Conservation (phyloP, 352 stramenopile genomes). For the Phytopythium ostracodes region DNA sequence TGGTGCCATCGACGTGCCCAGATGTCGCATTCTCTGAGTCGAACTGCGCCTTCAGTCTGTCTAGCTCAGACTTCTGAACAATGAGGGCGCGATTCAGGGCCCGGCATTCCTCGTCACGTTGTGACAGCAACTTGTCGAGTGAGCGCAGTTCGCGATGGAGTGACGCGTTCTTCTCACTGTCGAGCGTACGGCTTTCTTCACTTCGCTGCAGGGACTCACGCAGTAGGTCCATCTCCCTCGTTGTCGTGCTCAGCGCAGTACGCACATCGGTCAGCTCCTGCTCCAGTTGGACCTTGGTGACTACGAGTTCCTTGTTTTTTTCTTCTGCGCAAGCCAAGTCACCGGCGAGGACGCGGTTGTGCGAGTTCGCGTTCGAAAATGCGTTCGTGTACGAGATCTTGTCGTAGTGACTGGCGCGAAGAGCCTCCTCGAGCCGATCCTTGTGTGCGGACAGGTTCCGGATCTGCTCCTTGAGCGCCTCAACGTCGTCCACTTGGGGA, state of each 20-base stretch:
- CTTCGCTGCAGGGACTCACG: slow-evolving; percentile 51
- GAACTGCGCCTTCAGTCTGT: slow-evolving; percentile 38
- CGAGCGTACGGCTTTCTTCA: slow-evolving; percentile 44
- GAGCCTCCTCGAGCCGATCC: slow-evolving; percentile 64
- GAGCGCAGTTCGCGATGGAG: slow-evolving; percentile 62
- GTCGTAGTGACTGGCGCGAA: slow-evolving; percentile 75
- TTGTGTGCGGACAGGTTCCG: slow-evolving; percentile 48
- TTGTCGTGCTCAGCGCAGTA: slow-evolving; percentile 32
- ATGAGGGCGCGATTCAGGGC: slow-evolving; percentile 49
- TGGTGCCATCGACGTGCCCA: slow-evolving; percentile 3
- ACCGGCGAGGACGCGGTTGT: slow-evolving; percentile 61
- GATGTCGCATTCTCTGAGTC: slow-evolving; percentile 10
- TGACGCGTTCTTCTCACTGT: slow-evolving; percentile 68
- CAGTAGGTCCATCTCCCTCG: slow-evolving; percentile 54
- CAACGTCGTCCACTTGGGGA: slow-evolving; percentile 4
- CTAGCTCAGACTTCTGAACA: slow-evolving; percentile 51
- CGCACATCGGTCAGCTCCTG: slow-evolving; percentile 36
- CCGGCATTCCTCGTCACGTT: slow-evolving; percentile 70
- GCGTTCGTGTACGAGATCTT: slow-evolving; percentile 83
- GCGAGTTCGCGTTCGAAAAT: slow-evolving; percentile 69
- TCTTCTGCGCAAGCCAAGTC: slow-evolving; percentile 56
- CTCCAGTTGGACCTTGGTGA: slow-evolving; percentile 36
- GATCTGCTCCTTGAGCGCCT: slow-evolving; percentile 50
- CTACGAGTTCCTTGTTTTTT: slow-evolving; percentile 40
- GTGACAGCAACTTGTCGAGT: slow-evolving; percentile 64